phyloP scores from a whole-genome alignment of 192 early-diverging fungal species.

The Tieghemiomyces parasiticus region DNA sequence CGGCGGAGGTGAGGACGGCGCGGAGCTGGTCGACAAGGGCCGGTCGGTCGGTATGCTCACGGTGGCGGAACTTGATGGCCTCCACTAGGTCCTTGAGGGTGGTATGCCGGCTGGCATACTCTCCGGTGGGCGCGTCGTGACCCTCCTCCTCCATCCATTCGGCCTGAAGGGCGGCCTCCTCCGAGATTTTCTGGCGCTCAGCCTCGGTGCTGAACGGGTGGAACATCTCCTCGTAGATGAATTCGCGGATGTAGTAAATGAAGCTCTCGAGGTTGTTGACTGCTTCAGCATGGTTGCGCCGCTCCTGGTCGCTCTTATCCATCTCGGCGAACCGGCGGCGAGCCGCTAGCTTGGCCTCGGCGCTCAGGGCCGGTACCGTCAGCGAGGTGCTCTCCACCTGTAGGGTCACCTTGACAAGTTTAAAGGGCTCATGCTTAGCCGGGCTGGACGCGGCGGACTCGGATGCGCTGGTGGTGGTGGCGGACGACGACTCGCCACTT shows the following conservation, averaged over 20 bases:
- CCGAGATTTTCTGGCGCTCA: conserved; percentile 47
- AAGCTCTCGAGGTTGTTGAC: conserved; percentile 81
- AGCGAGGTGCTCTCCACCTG: conserved; percentile 14
- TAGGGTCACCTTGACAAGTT: conserved; percentile 15
- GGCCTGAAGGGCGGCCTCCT: conserved; percentile 35
- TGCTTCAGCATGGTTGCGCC: conserved; percentile 62
- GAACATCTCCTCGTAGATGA: conserved; percentile 61
- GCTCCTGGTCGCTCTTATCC: conserved; percentile 55
- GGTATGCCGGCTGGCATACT: conserved; percentile 20
- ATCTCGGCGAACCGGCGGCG: conserved; percentile 39
- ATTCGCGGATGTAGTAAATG: conserved; percentile 73
- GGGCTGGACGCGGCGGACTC: neutral
- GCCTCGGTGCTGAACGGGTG: conserved; percentile 48
- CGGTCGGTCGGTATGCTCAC: conserved; percentile 41
- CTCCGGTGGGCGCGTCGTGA: conserved; percentile 34
- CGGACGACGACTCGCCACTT: conserved; percentile 10
- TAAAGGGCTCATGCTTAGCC: neutral
- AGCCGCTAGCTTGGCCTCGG: conserved; percentile 17
- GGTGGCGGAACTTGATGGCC: conserved; percentile 23
- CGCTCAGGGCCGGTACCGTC: conserved; percentile 20
- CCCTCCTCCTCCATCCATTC: conserved; percentile 83
- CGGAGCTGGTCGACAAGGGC: conserved; percentile 29
- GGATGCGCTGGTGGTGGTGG: conserved; percentile 24
- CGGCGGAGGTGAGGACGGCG: conserved; percentile 28
- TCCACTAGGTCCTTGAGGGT: conserved; percentile 25